Evolutionary conservation across 352 stramenopile species (phyloP).

Genomic region (Globisporangium polare): DNA sequence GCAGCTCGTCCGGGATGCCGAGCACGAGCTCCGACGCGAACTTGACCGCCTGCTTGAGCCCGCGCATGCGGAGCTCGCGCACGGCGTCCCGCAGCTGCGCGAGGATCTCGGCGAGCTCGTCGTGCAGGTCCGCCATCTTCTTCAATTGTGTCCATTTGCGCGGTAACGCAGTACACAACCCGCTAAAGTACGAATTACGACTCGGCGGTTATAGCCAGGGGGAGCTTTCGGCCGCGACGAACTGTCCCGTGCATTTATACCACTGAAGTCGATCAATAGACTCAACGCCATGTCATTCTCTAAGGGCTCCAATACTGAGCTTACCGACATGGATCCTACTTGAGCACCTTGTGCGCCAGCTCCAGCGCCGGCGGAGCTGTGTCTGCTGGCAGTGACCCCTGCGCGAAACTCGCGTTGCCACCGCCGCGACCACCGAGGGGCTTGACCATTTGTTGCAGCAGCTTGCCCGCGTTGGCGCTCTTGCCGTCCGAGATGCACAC

Average conservation of each 20-base stretch:
- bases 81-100: constrained; percentile 49
- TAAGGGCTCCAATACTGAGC: background rate
- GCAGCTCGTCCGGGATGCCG: constrained; percentile 45
- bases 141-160: background rate
- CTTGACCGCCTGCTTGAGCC: constrained; percentile 61
- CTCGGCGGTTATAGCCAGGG: background rate
- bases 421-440: constrained; percentile 47
- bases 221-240: background rate
- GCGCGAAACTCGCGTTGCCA: constrained; percentile 56
- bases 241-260: background rate
- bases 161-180: background rate
- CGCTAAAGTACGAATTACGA: background rate
- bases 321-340: background rate
- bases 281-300: background rate
- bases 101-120: constrained; percentile 29
- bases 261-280: background rate
- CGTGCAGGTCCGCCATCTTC: constrained; percentile 10
- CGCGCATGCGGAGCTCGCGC: constrained; percentile 44
- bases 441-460: constrained; percentile 53
- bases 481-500: constrained; percentile 39
- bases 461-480: constrained; percentile 44
- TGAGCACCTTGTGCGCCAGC: constrained; percentile 21
- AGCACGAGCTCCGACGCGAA: constrained; percentile 77
- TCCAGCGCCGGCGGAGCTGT: constrained; percentile 14
- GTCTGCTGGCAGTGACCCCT: constrained; percentile 36